Conservation (phyloP, 179 eudicot species). For the Silene coronaria region DNA sequence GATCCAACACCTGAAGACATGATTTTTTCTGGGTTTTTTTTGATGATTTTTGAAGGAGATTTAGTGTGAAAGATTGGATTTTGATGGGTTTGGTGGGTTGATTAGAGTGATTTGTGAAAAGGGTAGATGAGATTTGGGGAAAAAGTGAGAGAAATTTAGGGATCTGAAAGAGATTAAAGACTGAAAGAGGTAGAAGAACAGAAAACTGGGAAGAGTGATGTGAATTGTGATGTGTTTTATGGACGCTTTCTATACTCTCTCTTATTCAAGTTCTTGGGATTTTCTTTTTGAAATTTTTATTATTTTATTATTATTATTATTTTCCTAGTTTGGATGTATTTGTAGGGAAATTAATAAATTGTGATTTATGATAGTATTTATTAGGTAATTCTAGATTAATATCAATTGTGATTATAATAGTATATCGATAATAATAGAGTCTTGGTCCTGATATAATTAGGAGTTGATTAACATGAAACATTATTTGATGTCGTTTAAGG, state of each 20-base stretch:
- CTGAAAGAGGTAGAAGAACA: not conserved
- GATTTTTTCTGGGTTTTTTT: not conserved
- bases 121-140: slow-evolving; percentile 13
- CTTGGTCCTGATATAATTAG: too few relatives aligned
- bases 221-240: not conserved
- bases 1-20: slow-evolving; percentile 38
- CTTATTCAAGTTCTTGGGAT: not conserved
- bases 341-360: too few relatives aligned
- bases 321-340: too few relatives aligned
- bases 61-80: slow-evolving; percentile 7
- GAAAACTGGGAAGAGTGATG: not conserved
- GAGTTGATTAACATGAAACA: too few relatives aligned
- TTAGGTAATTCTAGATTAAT: too few relatives aligned
- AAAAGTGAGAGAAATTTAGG: not conserved
- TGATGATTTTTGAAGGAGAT: not conserved
- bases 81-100: not conserved
- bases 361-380: too few relatives aligned
- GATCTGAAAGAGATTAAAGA: slow-evolving; percentile 4
- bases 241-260: not conserved
- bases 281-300: not conserved
- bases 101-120: not conserved
- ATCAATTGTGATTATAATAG: too few relatives aligned
- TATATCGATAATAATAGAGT: too few relatives aligned
- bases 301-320: too few relatives aligned
- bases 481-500: too few relatives aligned